These are phyloP conservation scores for Tricharina praecox DNA, from an alignment of 495 filamentous ascomycete genomes.

Conservation along the genomic window DNA sequence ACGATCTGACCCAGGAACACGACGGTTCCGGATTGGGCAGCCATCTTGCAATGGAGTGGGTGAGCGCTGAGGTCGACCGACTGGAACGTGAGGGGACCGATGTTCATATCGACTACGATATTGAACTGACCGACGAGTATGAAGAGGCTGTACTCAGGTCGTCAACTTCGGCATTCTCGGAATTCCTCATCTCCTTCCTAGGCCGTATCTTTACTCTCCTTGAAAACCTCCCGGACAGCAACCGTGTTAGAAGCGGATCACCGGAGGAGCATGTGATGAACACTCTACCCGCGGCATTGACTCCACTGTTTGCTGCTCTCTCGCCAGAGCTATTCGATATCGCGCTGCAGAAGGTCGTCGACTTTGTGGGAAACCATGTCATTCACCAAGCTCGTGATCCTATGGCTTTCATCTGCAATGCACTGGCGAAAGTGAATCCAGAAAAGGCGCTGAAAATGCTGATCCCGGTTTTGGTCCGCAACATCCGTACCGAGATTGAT, in stretches of 20 bases:
- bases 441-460: constrained; percentile 80
- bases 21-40: constrained; percentile 37
- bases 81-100: constrained; percentile 79
- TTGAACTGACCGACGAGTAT: constrained; percentile 64
- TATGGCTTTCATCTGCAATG: constrained; percentile 97
- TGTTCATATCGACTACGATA: constrained; percentile 68
- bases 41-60: constrained; percentile 79
- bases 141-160: constrained; percentile 88
- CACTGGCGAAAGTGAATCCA: constrained; percentile 82
- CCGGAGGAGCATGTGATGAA: constrained; percentile 97
- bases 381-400: constrained; percentile 95
- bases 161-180: constrained; percentile 80
- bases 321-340: constrained; percentile 87
- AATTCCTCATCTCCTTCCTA: constrained; percentile 77
- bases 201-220: constrained; percentile 89
- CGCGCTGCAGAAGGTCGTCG: constrained; percentile 73
- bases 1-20: constrained; percentile 59
- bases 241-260: constrained; percentile 68
- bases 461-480: constrained; percentile 71
- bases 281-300: constrained; percentile 79
- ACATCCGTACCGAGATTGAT: constrained; percentile 91
- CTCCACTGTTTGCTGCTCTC: constrained; percentile 76
- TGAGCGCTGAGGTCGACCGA: constrained; percentile 76
- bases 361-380: constrained; percentile 88
- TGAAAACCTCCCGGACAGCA: constrained; percentile 85